phyloP scores from a whole-genome alignment of 176 grass and related monocot genomes.

The Olyra latifolia region DNA sequence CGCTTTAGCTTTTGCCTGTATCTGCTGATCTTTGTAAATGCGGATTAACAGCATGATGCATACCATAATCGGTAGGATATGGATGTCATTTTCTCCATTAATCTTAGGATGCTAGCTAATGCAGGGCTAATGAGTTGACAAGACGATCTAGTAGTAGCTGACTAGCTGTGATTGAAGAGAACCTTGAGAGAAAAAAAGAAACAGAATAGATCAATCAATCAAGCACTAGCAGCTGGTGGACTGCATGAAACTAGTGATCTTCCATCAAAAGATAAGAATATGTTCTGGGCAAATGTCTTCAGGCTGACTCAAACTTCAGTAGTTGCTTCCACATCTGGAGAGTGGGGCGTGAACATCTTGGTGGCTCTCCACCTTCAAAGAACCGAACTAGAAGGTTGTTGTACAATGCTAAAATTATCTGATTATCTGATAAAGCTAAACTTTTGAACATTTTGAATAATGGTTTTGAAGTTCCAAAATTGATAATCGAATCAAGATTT shows the following conservation, averaged over 20 bases:
- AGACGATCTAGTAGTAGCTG: neutral
- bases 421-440: neutral
- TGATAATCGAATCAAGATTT: no score
- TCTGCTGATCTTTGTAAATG: constrained; percentile 41
- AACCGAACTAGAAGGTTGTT: neutral
- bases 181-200: neutral
- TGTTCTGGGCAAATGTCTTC: neutral
- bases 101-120: neutral
- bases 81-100: neutral
- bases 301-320: neutral
- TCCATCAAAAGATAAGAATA: neutral
- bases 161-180: neutral
- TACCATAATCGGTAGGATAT: constrained; percentile 21
- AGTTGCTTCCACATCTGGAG: constrained; percentile 5
- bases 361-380: neutral
- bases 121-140: constrained; percentile 23
- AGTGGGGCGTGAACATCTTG: neutral
- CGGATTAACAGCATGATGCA: constrained; percentile 21
- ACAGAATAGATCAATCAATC: neutral
- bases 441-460: no score
- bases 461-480: no score
- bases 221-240: neutral
- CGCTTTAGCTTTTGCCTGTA: neutral
- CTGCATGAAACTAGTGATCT: neutral
- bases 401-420: no score